Percentiles rank a stretch among this genome's conserved stretches.
Conservation (phyloP, 2,329 filamentous ascomycete species). For the Cladosporium colombiae region DNA sequence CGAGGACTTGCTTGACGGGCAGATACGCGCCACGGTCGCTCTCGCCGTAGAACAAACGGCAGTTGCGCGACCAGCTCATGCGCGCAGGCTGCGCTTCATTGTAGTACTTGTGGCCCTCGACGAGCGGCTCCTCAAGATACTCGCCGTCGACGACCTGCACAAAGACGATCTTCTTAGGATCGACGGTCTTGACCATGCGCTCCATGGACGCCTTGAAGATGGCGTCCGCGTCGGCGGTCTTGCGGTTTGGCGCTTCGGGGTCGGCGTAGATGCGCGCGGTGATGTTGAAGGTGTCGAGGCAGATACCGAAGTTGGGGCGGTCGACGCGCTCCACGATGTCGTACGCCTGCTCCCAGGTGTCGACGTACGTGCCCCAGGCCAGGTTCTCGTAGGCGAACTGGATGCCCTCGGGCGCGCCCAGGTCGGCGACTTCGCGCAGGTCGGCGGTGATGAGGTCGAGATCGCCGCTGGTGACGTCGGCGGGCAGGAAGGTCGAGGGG, state of each 20-base stretch:
- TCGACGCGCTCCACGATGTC: slow-evolving; percentile 66
- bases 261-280: slow-evolving; percentile 71
- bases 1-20: slow-evolving; percentile 62
- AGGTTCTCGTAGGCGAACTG: slow-evolving; percentile 74
- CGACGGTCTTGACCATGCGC: slow-evolving; percentile 56
- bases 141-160: slow-evolving; percentile 77
- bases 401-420: slow-evolving; percentile 61
- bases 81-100: slow-evolving; percentile 58
- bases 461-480: slow-evolving; percentile 53
- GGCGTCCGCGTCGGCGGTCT: slow-evolving; percentile 56
- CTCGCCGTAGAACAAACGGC: slow-evolving; percentile 68
- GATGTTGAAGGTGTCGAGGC: slow-evolving; percentile 78
- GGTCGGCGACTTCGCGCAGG: slow-evolving; percentile 64
- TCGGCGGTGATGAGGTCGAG: slow-evolving; percentile 62
- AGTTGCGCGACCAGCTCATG: slow-evolving; percentile 81
- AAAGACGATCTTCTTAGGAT: slow-evolving; percentile 69
- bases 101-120: slow-evolving; percentile 60
- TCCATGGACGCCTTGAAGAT: slow-evolving; percentile 57
- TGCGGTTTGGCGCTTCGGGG: slow-evolving; percentile 56
- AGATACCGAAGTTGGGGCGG: slow-evolving; percentile 72
- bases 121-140: slow-evolving; percentile 58
- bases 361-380: slow-evolving; percentile 68
- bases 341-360: slow-evolving; percentile 74
- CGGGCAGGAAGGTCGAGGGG: slow-evolving; percentile 68
- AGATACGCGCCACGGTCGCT: slow-evolving; percentile 65